Conservation (phyloP, 2,329 filamentous ascomycete genomes). For the Didymella pinodella region DNA sequence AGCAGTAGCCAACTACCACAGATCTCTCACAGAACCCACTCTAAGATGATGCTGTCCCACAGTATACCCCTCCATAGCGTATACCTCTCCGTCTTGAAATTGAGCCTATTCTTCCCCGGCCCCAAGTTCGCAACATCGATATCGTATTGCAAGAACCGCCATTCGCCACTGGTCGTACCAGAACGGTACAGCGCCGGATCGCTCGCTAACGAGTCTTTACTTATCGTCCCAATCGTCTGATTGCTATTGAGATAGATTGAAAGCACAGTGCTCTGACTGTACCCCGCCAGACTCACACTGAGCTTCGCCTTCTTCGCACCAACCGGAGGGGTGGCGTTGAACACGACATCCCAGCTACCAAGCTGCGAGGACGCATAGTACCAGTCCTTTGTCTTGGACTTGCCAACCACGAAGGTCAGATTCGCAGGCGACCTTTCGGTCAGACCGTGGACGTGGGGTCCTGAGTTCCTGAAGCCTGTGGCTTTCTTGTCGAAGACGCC, state of each 20-base stretch:
- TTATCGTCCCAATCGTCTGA: constrained; percentile 46
- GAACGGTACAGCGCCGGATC: constrained; percentile 53
- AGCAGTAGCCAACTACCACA: not conserved
- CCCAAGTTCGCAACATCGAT: constrained; percentile 34
- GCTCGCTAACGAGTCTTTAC: constrained; percentile 29
- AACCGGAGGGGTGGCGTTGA: constrained; percentile 34
- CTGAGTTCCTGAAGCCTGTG: constrained; percentile 53
- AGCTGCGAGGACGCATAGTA: constrained; percentile 54
- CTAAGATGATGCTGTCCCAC: constrained; percentile 49
- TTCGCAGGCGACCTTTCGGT: constrained; percentile 53
- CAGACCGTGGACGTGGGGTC: constrained; percentile 53
- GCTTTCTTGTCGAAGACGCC: constrained; percentile 56
- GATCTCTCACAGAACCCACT: constrained; percentile 33
- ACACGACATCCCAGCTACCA: constrained; percentile 31
- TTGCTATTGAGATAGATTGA: constrained; percentile 48
- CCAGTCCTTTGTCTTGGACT: constrained; percentile 49
- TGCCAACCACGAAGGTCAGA: constrained; percentile 52
- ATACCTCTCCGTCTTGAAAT: constrained; percentile 41
- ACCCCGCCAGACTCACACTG: constrained; percentile 53
- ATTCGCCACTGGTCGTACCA: constrained; percentile 54
- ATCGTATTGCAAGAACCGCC: constrained; percentile 53
- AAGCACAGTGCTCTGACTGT: constrained; percentile 49
- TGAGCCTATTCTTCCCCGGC: constrained; percentile 42
- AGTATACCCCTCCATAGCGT: constrained; percentile 48
- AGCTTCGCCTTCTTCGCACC: constrained; percentile 43